These are phyloP conservation scores for Micractinium conductrix DNA, from an alignment of 139 green algal species.

Conservation along the genomic window DNA sequence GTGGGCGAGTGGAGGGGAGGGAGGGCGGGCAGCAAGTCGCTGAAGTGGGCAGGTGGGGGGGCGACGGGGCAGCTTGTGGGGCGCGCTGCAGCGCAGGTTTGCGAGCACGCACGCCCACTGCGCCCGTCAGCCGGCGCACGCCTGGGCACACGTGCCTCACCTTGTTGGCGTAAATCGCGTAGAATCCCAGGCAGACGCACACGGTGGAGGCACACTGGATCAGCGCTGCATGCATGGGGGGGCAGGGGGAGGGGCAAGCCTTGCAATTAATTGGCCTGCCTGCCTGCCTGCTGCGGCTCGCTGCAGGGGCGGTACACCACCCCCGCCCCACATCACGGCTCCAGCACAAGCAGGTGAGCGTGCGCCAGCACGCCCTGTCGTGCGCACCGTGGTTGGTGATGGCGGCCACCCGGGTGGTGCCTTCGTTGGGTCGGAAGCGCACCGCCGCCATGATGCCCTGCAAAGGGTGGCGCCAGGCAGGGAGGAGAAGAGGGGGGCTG, in stretches of 20 bases:
- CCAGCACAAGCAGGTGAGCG: too few relatives aligned
- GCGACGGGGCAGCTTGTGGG: not conserved
- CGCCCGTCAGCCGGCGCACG: too few relatives aligned
- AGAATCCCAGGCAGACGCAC: conserved; percentile 57
- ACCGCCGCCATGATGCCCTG: conserved; percentile 39
- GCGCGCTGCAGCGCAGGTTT: too few relatives aligned
- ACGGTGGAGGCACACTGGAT: conserved; percentile 42
- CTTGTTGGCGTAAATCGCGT: conserved; percentile 72
- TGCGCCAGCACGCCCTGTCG: too few relatives aligned
- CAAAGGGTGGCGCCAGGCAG: not conserved
- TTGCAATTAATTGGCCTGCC: too few relatives aligned
- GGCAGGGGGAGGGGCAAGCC: too few relatives aligned
- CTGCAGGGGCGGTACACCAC: too few relatives aligned
- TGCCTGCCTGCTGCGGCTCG: too few relatives aligned
- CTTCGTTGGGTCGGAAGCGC: conserved; percentile 34
- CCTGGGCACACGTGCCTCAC: too few relatives aligned
- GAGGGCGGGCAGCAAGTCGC: not conserved
- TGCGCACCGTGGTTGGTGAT: conserved; percentile 50
- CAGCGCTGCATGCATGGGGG: too few relatives aligned
- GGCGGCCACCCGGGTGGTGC: conserved; percentile 23
- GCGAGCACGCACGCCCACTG: too few relatives aligned
- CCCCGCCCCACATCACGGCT: too few relatives aligned
- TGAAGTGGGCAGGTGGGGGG: not conserved
- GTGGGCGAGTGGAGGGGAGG: not conserved
- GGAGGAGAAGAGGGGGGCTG: not conserved